Percentiles rank a stretch among this genome's conserved stretches.
phyloP scores from a whole-genome alignment of 2,329 filamentous ascomycete genomes.

The Pseudocercospora cruenta region DNA sequence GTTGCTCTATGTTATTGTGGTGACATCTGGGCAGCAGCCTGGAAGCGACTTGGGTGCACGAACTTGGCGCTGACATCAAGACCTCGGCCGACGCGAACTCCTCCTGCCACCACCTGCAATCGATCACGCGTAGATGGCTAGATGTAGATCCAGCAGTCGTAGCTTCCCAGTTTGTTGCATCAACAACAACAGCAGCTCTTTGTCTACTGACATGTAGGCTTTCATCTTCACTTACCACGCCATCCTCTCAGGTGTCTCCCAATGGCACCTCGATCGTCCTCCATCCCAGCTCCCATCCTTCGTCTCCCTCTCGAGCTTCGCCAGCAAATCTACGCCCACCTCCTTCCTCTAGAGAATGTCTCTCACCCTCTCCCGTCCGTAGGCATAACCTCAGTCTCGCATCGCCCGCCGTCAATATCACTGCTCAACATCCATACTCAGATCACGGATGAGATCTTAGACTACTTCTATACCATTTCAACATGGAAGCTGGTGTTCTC shows the following conservation, averaged over 20 bases:
- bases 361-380: conserved; percentile 37
- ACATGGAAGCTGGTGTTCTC: conserved; percentile 41
- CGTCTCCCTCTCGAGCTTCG: conserved; percentile 50
- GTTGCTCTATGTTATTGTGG: not conserved
- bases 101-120: not conserved
- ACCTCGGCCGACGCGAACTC: not conserved
- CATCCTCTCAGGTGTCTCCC: not conserved
- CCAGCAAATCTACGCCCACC: conserved; percentile 45
- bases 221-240: not conserved
- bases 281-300: conserved; percentile 29
- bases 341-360: conserved; percentile 37
- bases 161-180: not conserved
- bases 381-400: conserved; percentile 41
- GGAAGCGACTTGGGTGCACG: not conserved
- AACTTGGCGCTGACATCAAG: not conserved
- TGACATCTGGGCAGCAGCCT: not conserved
- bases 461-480: conserved; percentile 38
- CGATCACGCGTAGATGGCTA: not conserved
- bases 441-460: conserved; percentile 36
- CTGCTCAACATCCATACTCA: conserved; percentile 35
- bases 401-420: conserved; percentile 29
- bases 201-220: not conserved
- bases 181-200: too few relatives aligned
- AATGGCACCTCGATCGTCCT: not conserved
- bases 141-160: not conserved